Base-by-base conservation (phyloP, 148 eudicot species). In the Diospyros kaki region DNA sequence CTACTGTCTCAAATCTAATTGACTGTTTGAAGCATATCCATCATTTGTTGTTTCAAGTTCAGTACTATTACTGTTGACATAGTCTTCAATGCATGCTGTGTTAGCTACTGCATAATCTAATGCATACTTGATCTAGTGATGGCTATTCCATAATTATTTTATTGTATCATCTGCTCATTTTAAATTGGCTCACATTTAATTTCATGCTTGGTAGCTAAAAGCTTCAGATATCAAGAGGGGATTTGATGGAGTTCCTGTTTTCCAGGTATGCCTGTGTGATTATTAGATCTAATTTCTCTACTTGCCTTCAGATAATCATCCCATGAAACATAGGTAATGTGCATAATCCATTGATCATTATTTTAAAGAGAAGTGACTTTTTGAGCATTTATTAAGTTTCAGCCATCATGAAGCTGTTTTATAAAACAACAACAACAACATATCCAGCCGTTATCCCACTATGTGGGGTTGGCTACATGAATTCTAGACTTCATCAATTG, bases 241-340 rank as follows among this genome's bases (percentile, higher is more conserved):
- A 54, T 94, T 94, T 84, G 98, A 92, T 82, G 98, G 98, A 74
- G 98, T 94, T 75, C 98, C 98, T 17, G 92, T 94, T 75, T 94
- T 94, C 75, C 98, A 94, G 98, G 98, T 94, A 77, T 73, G 73
- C 69, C 38, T 38, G 6, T 51, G 28, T 42, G 10, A 28, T 64
- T n/a, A 5, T 39, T 6, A 2, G 14, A 39, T 46, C 59, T 54
- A 42, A 2, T 55, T 12, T 11, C 3, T 40, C 11, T 65, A n/a
- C 77, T 52, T 42, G 44, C 15, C 39, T 63, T 40, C 14, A 63
- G 15, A 54, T 28, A 62, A 63, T 50, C 59, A 53, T 64, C 15
- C 41, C 62, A 42, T 66, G 14, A 54, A 15, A 55, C 46, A 52
- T n/a, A 13, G 14, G 4, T 59, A 6, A 42, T 64, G 50, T 51